phyloP scores from a whole-genome alignment of 2,329 filamentous ascomycete species.

The Ceratocystis variospora region DNA sequence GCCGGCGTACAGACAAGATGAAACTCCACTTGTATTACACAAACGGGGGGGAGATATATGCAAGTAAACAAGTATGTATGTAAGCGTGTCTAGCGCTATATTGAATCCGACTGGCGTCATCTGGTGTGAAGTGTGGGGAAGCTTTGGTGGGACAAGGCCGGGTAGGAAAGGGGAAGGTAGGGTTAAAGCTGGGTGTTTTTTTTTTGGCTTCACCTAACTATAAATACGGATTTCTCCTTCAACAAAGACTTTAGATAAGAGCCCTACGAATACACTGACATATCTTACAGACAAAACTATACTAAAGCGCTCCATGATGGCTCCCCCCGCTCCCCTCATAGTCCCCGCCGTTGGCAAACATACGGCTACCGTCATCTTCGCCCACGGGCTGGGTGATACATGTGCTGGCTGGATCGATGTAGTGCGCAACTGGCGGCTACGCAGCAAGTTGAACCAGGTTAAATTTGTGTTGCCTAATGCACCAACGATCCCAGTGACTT shows the following conservation, averaged over 20 bases:
- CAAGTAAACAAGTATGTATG: neutral
- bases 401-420: constrained; percentile 67
- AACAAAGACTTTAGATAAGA: neutral
- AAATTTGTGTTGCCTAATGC: constrained; percentile 92
- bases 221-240: neutral
- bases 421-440: constrained; percentile 74
- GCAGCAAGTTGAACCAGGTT: constrained; percentile 71
- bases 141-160: neutral
- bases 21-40: neutral
- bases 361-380: constrained; percentile 88
- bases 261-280: neutral
- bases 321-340: constrained; percentile 41
- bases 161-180: neutral
- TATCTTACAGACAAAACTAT: neutral
- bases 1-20: neutral
- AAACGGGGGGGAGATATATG: neutral
- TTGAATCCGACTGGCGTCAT: neutral
- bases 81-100: neutral
- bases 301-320: neutral
- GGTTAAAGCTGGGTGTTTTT: neutral
- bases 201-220: neutral
- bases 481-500: constrained; percentile 71
- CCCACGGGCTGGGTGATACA: constrained; percentile 80
- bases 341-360: constrained; percentile 70
- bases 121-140: neutral